Evolutionary conservation across 192 early-diverging fungal species (phyloP), one percentile per base, ranked within the genome.

Genomic region (Pilaira anomala): DNA sequence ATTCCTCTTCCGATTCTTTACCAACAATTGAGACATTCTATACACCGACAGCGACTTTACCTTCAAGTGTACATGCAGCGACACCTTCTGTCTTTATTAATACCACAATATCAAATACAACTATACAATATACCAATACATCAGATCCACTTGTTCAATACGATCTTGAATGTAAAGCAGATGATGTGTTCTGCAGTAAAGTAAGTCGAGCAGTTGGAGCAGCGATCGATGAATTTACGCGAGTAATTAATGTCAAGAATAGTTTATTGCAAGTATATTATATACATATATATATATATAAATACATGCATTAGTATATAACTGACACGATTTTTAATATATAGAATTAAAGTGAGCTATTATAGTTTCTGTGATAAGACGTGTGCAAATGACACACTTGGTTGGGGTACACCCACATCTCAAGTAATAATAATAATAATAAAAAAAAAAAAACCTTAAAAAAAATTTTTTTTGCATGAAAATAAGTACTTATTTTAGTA

Each of bases 161-260:
- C 29, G 41, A 69, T 51, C 39, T 69, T 2, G 21, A 21, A n/a
- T 73, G 71, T 21, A 19, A 54, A 13, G 33, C 66, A 12, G 65
- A 67, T n/a, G 54, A 56, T 28, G 19, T 60, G 14, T 73, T 57
- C 60, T 73, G 71, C n/a, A 49, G 13, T 21, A 73, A 67, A 50
- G 62, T 73, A 1, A 48, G 29, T 6, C 46, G 50, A 33, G 64
- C 48, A 1, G 56, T 73, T 12, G 48, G 48, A 24, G 49, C 60
- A 2, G 71, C 65, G 7, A 62, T 73, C 33, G 42, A 48, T 25
- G 58, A 66, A 42, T 67, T 73, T 45, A 53, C 65, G 13, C 24
- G 62, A 41, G 71, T 67, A 2, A 30, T 73, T 2, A 40, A 39
- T 25, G 26, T 67, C 52, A 65, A 73, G 18, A 68, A 65, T 30